A percentile compares a stretch with the other conserved stretches of the same genome.
Conservation (phyloP, 139 green algal genomes). For the Chlamydomonas schloesseri region DNA sequence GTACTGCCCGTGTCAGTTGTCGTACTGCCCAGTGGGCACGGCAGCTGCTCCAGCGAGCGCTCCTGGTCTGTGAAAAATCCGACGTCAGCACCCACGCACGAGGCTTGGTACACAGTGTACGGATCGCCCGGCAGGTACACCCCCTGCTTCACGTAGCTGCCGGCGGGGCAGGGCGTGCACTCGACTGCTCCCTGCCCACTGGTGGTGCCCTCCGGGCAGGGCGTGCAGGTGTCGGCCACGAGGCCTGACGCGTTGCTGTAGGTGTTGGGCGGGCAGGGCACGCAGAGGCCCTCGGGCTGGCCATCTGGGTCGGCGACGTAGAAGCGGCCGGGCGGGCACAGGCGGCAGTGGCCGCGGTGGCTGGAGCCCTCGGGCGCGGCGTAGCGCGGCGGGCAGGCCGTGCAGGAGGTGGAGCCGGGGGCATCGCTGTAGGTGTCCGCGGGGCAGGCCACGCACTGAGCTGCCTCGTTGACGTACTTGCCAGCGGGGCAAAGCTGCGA, state of each 20-base stretch:
- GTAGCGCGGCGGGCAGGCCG: neutral
- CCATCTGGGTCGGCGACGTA: neutral
- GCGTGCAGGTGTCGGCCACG: neutral
- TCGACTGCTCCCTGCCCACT: neutral
- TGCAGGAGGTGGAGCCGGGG: neutral
- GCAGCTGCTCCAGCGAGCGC: neutral
- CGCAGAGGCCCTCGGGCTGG: neutral
- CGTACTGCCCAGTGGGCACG: neutral
- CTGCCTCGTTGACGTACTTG: neutral
- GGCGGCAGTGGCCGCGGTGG: neutral
- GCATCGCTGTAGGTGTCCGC: neutral
- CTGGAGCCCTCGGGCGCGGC: neutral
- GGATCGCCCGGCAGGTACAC: neutral
- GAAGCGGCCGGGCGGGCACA: neutral
- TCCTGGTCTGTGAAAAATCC: neutral
- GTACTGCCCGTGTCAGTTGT: neutral
- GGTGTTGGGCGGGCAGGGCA: neutral
- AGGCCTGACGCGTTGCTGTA: neutral
- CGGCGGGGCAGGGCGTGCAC: neutral
- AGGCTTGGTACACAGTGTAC: neutral
- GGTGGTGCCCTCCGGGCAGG: neutral
- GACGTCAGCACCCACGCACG: neutral
- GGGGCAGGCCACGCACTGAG: neutral
- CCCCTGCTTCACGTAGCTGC: neutral
- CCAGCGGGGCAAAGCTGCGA: neutral